Conservation (phyloP, 75 land plant species). For the Picea glauca region DNA sequence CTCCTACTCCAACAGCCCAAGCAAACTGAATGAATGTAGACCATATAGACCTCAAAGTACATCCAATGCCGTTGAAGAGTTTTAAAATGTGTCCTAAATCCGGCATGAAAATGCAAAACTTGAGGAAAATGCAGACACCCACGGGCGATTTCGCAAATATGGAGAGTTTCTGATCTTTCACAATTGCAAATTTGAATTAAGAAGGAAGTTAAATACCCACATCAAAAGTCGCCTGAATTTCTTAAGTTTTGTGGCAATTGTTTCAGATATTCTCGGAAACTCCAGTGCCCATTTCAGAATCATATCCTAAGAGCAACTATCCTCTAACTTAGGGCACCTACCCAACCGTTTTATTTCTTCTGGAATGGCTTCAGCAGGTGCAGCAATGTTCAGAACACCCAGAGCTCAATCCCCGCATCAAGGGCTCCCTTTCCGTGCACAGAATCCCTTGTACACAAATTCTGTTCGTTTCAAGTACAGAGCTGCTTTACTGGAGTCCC, state of each 20-base stretch:
- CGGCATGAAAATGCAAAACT: neutral
- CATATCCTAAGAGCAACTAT: neutral
- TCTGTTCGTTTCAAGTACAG: neutral
- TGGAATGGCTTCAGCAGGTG: neutral
- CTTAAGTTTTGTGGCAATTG: neutral
- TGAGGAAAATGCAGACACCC: neutral
- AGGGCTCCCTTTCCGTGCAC: neutral
- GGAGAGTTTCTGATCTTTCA: neutral
- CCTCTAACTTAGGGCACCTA: neutral
- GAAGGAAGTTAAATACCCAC: neutral
- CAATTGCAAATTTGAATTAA: neutral
- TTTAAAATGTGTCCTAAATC: too few species aligned
- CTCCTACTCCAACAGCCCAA: neutral
- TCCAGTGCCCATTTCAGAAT: neutral
- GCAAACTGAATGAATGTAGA: neutral
- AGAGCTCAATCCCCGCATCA: neutral
- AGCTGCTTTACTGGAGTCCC: neutral
- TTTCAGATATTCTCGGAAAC: neutral
- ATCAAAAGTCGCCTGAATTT: neutral
- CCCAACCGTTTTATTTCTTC: too few species aligned
- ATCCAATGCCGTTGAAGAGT: too few species aligned
- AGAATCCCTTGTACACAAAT: neutral
- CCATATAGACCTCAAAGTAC: neutral
- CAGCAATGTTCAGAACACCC: constrained; percentile 1
- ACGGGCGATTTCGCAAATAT: neutral